These are phyloP conservation scores for Trichosporon sp. DNA, from an alignment of 1,284 basidiomycete species.

Conservation along the genomic window DNA sequence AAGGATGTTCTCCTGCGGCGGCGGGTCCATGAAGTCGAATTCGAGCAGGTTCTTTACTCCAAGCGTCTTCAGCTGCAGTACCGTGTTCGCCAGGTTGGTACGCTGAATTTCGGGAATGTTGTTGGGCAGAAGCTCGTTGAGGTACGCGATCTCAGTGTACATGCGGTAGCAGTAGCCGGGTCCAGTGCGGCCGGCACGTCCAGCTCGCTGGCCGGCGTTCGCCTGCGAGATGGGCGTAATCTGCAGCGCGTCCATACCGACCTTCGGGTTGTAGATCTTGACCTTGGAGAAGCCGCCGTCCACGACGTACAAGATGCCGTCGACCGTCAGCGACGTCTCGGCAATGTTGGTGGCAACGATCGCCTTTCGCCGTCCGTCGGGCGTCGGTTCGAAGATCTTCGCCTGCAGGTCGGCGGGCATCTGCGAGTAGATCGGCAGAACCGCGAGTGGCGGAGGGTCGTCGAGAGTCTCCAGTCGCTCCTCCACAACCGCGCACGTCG, in stretches of 20 bases:
- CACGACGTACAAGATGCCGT: constrained; percentile 95
- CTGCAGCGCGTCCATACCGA: constrained; percentile 98
- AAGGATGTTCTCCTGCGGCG: constrained; percentile 79
- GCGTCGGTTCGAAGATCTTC: constrained; percentile 91
- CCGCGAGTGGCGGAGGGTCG: constrained; percentile 76
- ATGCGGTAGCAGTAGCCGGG: constrained; percentile 94
- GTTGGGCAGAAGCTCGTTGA: constrained; percentile 92
- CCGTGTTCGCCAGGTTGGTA: constrained; percentile 95
- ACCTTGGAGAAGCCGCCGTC: constrained; percentile 96
- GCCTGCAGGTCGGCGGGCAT: constrained; percentile 99
- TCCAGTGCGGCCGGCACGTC: constrained; percentile 93
- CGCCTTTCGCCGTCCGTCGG: constrained; percentile 91
- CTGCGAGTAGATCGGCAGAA: constrained; percentile 97
- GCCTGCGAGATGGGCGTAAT: constrained; percentile 99
- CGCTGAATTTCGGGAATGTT: constrained; percentile 98
- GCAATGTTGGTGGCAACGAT: constrained; percentile 99
- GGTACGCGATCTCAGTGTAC: constrained; percentile 93
- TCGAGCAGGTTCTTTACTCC: constrained; percentile 93
- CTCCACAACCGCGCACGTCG: constrained; percentile 84
- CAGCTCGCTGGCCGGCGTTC: constrained; percentile 91
- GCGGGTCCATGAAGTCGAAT: constrained; percentile 99
- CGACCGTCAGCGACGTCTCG: constrained; percentile 95
- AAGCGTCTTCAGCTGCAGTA: constrained; percentile 87
- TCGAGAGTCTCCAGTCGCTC: constrained; percentile 88
- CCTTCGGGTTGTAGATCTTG: constrained; percentile 98